Evolutionary conservation across 78 protist genomes (phyloP).

Genomic region (Dictyostelium brefeldianum): DNA sequence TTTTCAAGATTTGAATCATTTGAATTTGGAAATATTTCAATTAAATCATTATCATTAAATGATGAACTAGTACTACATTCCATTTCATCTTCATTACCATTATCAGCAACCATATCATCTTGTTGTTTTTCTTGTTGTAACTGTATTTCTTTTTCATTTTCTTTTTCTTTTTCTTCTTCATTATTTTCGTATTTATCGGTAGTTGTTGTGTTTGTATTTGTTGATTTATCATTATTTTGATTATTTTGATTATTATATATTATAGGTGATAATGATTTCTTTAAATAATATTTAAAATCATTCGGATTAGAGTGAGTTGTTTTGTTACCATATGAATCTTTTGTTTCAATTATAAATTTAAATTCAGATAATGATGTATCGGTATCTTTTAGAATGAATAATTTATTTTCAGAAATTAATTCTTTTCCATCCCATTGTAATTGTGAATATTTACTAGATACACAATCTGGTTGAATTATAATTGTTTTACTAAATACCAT

Average conservation of each 20-base stretch:
- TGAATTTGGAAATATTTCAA: constrained; percentile 10
- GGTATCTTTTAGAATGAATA: constrained; percentile 34
- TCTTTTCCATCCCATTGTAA: constrained; percentile 74
- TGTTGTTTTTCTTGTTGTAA: background rate
- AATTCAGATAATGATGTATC: background rate
- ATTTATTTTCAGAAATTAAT: constrained; percentile 56
- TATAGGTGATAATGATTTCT: constrained; percentile 39
- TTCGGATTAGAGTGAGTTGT: background rate
- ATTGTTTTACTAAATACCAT: constrained; percentile 12
- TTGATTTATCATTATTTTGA: background rate
- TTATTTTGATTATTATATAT: background rate
- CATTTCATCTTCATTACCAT: background rate
- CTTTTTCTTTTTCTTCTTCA: background rate
- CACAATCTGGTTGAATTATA: constrained; percentile 14
- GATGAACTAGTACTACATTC: background rate
- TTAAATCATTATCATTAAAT: background rate
- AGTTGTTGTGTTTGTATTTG: background rate
- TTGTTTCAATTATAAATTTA: constrained; percentile 40
- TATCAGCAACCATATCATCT: background rate
- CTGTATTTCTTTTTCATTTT: background rate
- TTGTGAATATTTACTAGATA: constrained; percentile 42
- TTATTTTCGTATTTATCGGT: background rate
- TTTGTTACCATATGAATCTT: constrained; percentile 52
- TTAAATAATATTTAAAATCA: constrained; percentile 25
- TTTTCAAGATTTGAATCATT: background rate